Evolutionary conservation across 805 yeast genomes (phyloP).

Genomic region (Ogataea naganishii): DNA sequence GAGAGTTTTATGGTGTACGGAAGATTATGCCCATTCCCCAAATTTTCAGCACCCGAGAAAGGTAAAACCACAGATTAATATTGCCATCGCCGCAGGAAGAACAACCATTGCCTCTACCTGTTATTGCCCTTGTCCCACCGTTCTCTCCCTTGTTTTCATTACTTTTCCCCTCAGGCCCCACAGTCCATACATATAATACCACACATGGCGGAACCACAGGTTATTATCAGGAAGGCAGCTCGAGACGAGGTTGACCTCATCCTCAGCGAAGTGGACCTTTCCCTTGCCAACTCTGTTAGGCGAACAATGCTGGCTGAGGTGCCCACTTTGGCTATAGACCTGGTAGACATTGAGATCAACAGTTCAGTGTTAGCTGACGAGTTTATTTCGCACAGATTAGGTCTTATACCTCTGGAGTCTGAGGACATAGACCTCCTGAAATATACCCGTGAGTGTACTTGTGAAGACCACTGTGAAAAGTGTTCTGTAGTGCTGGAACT

Average conservation of each 20-base stretch:
- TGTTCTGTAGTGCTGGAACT: constrained; percentile 85
- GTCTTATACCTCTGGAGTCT: constrained; percentile 82
- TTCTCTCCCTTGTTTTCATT: too few relatives aligned
- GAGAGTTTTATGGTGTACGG: too few relatives aligned
- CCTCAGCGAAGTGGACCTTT: constrained; percentile 74
- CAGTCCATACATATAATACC: too few relatives aligned
- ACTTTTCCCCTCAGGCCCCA: too few relatives aligned
- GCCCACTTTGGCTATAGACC: constrained; percentile 93
- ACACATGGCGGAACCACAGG: constrained; percentile 50
- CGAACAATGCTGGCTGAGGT: constrained; percentile 93
- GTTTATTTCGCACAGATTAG: constrained; percentile 88
- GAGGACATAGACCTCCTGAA: constrained; percentile 75
- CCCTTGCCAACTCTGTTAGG: constrained; percentile 87
- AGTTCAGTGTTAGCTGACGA: constrained; percentile 96
- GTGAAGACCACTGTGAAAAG: constrained; percentile 94
- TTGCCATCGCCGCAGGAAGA: too few relatives aligned
- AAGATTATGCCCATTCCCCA: too few relatives aligned
- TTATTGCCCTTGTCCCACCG: too few relatives aligned
- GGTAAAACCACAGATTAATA: too few relatives aligned
- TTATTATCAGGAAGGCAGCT: constrained; percentile 81
- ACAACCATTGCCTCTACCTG: too few relatives aligned
- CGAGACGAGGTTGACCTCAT: constrained; percentile 87
- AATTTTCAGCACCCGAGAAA: too few relatives aligned
- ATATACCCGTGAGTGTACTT: constrained; percentile 92
- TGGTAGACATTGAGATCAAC: constrained; percentile 88